A percentile compares a stretch with the other conserved stretches of the same genome.
phyloP scores from a whole-genome alignment of 805 yeast species.

The Lachancea dasiensis region DNA sequence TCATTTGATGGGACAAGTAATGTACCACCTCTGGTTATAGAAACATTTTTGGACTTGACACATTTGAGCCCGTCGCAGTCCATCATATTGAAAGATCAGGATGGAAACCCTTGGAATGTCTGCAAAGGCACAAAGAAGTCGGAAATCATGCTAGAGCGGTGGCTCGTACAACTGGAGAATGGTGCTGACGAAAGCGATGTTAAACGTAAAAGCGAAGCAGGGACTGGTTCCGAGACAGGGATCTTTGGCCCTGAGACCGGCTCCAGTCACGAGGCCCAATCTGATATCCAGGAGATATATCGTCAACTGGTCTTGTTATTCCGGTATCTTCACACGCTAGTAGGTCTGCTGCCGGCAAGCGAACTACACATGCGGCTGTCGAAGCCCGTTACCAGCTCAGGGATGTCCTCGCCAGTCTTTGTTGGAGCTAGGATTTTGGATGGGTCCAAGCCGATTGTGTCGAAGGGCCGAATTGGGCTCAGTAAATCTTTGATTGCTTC shows the following conservation, averaged over 20 bases:
- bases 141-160: constrained; percentile 90
- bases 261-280: neutral
- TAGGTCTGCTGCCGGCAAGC: constrained; percentile 67
- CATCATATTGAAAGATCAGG: constrained; percentile 51
- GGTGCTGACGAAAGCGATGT: constrained; percentile 2
- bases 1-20: constrained; percentile 40
- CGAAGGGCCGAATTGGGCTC: constrained; percentile 81
- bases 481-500: constrained; percentile 54
- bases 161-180: constrained; percentile 78
- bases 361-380: constrained; percentile 44
- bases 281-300: constrained; percentile 40
- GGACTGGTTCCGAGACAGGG: no score
- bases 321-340: constrained; percentile 62
- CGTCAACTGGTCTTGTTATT: constrained; percentile 69
- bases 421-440: constrained; percentile 62
- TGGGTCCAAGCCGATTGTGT: constrained; percentile 70
- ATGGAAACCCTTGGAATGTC: constrained; percentile 49
- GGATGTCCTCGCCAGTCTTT: constrained; percentile 33
- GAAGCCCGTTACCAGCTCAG: constrained; percentile 32
- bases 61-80: constrained; percentile 50
- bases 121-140: constrained; percentile 57
- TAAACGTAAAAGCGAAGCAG: neutral
- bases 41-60: constrained; percentile 68
- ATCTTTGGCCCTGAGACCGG: neutral
- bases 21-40: constrained; percentile 82